phyloP scores from a whole-genome alignment of 208 protist genomes.

The Leishmania aethiopica region DNA sequence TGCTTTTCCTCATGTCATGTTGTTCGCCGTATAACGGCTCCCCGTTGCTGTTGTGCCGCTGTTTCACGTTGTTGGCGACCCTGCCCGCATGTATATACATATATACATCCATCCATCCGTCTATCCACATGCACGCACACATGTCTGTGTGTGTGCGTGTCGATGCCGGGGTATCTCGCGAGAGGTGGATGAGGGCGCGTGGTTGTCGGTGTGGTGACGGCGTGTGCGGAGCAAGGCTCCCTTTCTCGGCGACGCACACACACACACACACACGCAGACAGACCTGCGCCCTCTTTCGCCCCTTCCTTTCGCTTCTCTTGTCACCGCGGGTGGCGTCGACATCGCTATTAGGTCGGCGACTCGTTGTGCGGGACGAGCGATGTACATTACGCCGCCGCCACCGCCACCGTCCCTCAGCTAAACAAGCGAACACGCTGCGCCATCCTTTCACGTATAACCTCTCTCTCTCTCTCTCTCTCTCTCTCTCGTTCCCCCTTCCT shows the following conservation, averaged over 20 bases:
- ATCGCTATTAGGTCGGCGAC: not conserved
- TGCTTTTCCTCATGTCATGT: too few species aligned
- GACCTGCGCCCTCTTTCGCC: not conserved
- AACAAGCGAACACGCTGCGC: not conserved
- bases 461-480: slow-evolving; percentile 7
- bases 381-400: not conserved
- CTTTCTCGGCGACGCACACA: not conserved
- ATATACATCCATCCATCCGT: too few species aligned
- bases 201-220: not conserved
- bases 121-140: too few species aligned
- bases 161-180: not conserved
- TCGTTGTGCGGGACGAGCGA: not conserved
- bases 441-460: not conserved
- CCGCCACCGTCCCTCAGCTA: not conserved
- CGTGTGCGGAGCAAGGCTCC: not conserved
- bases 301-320: not conserved
- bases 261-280: not conserved
- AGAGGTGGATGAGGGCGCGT: not conserved
- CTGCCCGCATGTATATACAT: not conserved
- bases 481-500: not conserved
- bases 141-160: not conserved
- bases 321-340: not conserved
- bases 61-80: not conserved
- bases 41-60: too few species aligned
- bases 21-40: too few species aligned